Evolutionary conservation across 2,329 filamentous ascomycete genomes (phyloP), one percentile per base, ranked within the genome.

Genomic region (Stagonosporopsis chrysanthemi): DNA sequence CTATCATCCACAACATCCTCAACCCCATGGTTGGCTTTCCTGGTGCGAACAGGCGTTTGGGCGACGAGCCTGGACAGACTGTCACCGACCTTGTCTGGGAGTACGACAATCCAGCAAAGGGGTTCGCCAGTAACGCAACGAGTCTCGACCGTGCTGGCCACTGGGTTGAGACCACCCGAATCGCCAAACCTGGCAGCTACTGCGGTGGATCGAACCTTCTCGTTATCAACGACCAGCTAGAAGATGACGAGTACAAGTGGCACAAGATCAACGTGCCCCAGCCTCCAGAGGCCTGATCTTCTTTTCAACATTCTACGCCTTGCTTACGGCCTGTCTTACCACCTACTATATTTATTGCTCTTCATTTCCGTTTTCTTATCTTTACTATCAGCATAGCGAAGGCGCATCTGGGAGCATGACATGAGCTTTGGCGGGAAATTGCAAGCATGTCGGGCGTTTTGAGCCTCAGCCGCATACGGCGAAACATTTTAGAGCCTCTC

Each of bases 1-100:
- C 81, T 0, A 73, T 84, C 4, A 80, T 85, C 3, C 88, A 91
- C 66, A 77, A 79, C 26, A 70, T 90, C 17, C 72, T 87, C 14
- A 88, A 84, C 49, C 78, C 79, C 57, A 65, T 87, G 4, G 81
- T 83, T 6, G 79, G 82, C 5, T 77, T 89, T 50, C 88, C 88
- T 1, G 80, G 80, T 29, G 79, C 78, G 55, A 90, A 91, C 65
- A 82, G 84, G 9, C 82, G 89, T 19, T 82, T 87, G 3, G 75
- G 77, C 1, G 87, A 90, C 59, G 75, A 80, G 49, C 81, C 85
- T 41, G 89, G 87, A 15, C 77, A 88, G 49, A 58, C 70, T 0
- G 82, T 87, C 22, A 73, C 68, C 7, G 83, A 86, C 63, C 78
- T 78, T 49, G 73, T 84, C 6, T 88, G 84, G 84, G 70, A 79